Percentiles rank a stretch among this genome's conserved stretches.
These are phyloP conservation scores for Colletotrichum sp. DNA, from an alignment of 2,329 filamentous ascomycete species.

Conservation along the genomic window DNA sequence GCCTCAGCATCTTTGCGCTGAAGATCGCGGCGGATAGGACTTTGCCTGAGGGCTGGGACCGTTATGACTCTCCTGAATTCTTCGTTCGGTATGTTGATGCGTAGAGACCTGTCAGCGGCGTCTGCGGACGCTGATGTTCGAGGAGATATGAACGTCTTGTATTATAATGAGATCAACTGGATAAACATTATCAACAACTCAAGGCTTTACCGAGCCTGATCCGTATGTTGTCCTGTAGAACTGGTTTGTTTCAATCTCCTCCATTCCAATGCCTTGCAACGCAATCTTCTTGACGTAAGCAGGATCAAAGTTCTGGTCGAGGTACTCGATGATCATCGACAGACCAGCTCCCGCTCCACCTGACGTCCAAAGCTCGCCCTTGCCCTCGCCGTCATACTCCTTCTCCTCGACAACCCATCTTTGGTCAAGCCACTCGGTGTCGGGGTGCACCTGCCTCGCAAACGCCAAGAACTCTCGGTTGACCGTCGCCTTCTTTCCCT, in stretches of 20 bases:
- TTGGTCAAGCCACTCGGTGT: constrained; percentile 39
- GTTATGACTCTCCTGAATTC: constrained; percentile 44
- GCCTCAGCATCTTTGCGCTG: constrained; percentile 34
- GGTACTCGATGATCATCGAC: constrained; percentile 7
- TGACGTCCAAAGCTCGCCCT: constrained; percentile 39
- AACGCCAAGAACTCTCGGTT: constrained; percentile 33
- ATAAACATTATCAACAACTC: not conserved
- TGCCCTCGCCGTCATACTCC: constrained; percentile 25
- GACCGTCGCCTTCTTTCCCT: constrained; percentile 41
- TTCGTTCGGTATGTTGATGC: constrained; percentile 42
- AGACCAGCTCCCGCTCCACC: constrained; percentile 40
- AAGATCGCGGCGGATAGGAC: constrained; percentile 18
- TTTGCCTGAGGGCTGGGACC: constrained; percentile 21
- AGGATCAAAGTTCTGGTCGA: constrained; percentile 11
- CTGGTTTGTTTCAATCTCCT: constrained; percentile 11
- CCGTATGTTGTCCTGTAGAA: constrained; percentile 7
- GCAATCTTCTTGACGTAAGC: constrained; percentile 8
- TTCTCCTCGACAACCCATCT: constrained; percentile 42
- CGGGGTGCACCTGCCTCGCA: constrained; percentile 32
- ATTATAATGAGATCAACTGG: not conserved
- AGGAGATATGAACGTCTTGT: not conserved
- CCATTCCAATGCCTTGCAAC: not conserved
- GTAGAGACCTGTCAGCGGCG: not conserved
- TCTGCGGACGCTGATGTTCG: not conserved
- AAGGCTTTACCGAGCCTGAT: not conserved